Base-by-base conservation (phyloP, 306 rosid species). In the Sechiopsis laciniata region DNA sequence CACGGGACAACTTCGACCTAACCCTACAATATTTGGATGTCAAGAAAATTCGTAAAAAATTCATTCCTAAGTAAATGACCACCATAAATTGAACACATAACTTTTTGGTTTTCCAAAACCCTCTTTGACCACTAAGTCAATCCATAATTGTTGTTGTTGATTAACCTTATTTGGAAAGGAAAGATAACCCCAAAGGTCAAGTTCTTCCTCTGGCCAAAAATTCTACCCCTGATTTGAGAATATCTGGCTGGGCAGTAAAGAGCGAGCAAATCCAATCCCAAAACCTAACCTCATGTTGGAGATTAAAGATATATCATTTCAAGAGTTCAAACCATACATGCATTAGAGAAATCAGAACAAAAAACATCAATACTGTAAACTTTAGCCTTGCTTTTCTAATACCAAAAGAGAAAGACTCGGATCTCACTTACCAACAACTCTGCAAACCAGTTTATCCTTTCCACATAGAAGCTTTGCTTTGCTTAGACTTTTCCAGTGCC, bases 401-500 rank as follows among this genome's bases (percentile, higher is more conserved):
- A 9, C 67, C 21, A 29, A 61, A 61, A 29, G 67, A 61, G 66
- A 60, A 7, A 61, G 2, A 15, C 45, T 61, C 16, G 45, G 51
- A 35, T 37, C 26, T 63, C 70, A 63, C 70, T n/a, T 63, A 63
- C 51, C 70, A n/a, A 1, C 15, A 35, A 63, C 8, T 29, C 46
- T 61, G 46, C 46, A 61, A 15, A 15, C 46, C 6, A 29, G 46
- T 29, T 60, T 10, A 60, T 60, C 3, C 22, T 60, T 60, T 60
- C 45, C 45, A 13, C 66, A 60, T 60, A 94, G 24, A 5, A 32
- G 37, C 37, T 32, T 32, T 32, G 37, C 37, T 32, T 32, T 2
- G 37, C 37, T 32, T 32, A 1, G 37, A 32, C 37, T 32, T 32
- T 2, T 32, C 37, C 37, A 32, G 5, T 4, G 37, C 37, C 37